Evolutionary conservation across 2,329 filamentous ascomycete species (phyloP).

Genomic region (Rutstroemia sp.): DNA sequence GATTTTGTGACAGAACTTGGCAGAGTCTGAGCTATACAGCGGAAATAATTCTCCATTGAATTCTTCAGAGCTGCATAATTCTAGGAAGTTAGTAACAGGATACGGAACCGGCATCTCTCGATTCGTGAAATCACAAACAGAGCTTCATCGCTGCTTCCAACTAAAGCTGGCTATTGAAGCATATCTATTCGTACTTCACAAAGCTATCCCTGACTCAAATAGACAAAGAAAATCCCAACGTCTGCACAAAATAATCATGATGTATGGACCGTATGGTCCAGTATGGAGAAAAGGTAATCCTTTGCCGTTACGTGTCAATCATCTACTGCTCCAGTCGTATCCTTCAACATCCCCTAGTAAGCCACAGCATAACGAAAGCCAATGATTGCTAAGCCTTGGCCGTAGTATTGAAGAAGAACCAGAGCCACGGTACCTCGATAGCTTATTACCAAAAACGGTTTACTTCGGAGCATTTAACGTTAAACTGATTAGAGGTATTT

Average conservation of each 20-base stretch:
- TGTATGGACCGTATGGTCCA: too few relatives aligned
- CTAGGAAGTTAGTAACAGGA: not conserved
- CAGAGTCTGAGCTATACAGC: not conserved
- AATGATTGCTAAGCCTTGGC: not conserved
- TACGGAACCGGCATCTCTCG: not conserved
- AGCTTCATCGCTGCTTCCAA: not conserved
- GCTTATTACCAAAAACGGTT: slow-evolving; percentile 3
- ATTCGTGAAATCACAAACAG: not conserved
- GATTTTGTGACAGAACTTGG: not conserved
- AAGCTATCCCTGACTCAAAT: too few relatives aligned
- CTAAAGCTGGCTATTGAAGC: not conserved
- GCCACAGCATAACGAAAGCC: not conserved
- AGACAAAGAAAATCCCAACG: not conserved
- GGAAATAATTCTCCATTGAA: not conserved
- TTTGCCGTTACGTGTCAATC: too few relatives aligned
- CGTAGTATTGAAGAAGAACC: slow-evolving; percentile 1
- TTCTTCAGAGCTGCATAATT: slow-evolving; percentile 1
- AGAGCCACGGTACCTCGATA: not conserved
- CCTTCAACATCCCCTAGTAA: not conserved
- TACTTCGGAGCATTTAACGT: not conserved
- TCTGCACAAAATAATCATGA: not conserved
- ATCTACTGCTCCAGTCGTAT: too few relatives aligned
- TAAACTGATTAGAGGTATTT: not conserved
- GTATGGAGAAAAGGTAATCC: too few relatives aligned
- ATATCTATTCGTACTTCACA: too few relatives aligned